Evolutionary conservation across 495 filamentous ascomycete species (phyloP), one percentile per base, ranked within the genome.

Genomic region (Podospora fimiseda): DNA sequence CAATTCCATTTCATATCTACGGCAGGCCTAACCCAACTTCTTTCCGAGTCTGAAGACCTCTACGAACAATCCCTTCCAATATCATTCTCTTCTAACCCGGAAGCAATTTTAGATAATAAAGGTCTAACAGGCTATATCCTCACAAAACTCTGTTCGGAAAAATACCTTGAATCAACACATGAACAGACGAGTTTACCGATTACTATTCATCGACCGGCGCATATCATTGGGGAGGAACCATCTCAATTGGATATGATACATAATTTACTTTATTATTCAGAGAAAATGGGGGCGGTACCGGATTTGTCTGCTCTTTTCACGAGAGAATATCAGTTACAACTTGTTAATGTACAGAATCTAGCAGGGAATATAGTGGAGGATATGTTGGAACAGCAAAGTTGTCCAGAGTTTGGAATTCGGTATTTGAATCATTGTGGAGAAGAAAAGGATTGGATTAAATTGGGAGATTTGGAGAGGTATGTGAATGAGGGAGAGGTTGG

Each of bases 141-240:
- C 0, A 59, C 64, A 3, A 80, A 80, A 40, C 80, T 76, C 76
- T 76, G 67, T 1, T 67, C 70, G 43, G 79, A 82, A 54, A 50
- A 39, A 2, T 60, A 65, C 18, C 60, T 82, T 0, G 75, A 79
- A 47, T 59, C 60, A 2, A 59, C 61, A 2, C 49, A 41, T 27
- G 9, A 27, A 5, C 30, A 51, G 2, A 50, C 57, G n/a, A 60
- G 52, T 1, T 21, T 76, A 0, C 66, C 68, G 0, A 62, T 70
- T 0, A 68, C 48, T 43, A 66, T 78, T 14, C 74, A 79, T 54
- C 66, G 74, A 1, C 66, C 67, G 18, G 58, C 67, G 0, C 62
- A 56, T 47, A 62, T 73, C 27, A 58, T 58, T 0, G 65, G 59
- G 18, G 51, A 50, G 0, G 65, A 55, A 15, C 60, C 62, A 21